Percentiles rank a stretch among this genome's conserved stretches.
Evolutionary conservation across 352 stramenopile genomes (phyloP).

Genomic region (Globisporangium sylvaticum): DNA sequence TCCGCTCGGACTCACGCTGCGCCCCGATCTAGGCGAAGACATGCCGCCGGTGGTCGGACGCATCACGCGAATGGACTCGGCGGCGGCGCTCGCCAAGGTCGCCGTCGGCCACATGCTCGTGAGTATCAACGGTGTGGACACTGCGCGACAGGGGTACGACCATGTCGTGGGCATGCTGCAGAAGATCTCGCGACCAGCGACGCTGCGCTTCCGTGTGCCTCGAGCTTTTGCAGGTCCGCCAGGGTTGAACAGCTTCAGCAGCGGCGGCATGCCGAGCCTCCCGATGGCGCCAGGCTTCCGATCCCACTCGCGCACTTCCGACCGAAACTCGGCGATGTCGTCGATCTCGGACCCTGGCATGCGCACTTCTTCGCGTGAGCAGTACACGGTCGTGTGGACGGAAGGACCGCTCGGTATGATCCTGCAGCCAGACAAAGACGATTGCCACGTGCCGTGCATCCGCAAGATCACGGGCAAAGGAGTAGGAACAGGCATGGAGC

Average conservation of each 20-base stretch:
- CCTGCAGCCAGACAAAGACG: slow-evolving; percentile 78
- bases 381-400: slow-evolving; percentile 87
- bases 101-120: slow-evolving; percentile 86
- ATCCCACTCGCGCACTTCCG: slow-evolving; percentile 15
- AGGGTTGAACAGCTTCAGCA: slow-evolving; percentile 4
- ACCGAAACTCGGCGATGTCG: slow-evolving; percentile 27
- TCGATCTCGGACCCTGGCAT: slow-evolving; percentile 37
- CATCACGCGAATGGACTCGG: slow-evolving; percentile 84
- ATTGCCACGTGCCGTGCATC: slow-evolving; percentile 85
- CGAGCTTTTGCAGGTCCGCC: slow-evolving; percentile 28
- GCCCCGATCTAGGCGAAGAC: slow-evolving; percentile 79
- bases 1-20: slow-evolving; percentile 75
- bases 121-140: slow-evolving; percentile 86
- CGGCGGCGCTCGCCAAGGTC: slow-evolving; percentile 73
- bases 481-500: slow-evolving; percentile 79
- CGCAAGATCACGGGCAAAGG: slow-evolving; percentile 87
- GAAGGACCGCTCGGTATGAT: slow-evolving; percentile 85
- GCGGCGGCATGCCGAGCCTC: slow-evolving; percentile 15
- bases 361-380: slow-evolving; percentile 50
- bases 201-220: slow-evolving; percentile 79
- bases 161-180: slow-evolving; percentile 79
- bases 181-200: slow-evolving; percentile 75
- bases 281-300: slow-evolving; percentile 29
- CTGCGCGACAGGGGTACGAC: slow-evolving; percentile 82
- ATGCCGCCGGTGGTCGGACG: slow-evolving; percentile 85